These are phyloP conservation scores for Puccinia hordei DNA, from an alignment of 1,284 basidiomycete species.

Conservation along the genomic window DNA sequence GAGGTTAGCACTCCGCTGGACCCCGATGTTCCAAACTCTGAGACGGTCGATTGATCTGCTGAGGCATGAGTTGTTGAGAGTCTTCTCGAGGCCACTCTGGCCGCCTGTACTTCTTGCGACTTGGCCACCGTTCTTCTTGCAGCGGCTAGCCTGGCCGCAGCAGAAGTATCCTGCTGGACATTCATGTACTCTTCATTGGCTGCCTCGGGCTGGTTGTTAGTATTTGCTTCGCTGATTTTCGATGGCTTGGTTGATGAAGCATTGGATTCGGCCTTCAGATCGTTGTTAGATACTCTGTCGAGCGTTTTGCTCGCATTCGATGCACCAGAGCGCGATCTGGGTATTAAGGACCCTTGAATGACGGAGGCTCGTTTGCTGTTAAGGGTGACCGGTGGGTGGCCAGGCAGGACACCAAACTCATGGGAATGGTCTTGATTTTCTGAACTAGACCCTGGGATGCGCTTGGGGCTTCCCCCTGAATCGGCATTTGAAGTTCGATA, in stretches of 20 bases:
- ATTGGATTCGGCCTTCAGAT: conserved; percentile 38
- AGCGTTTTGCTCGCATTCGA: conserved; percentile 18
- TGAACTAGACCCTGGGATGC: background rate
- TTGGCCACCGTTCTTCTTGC: conserved; percentile 47
- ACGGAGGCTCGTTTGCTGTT: conserved; percentile 19
- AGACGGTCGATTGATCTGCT: conserved; percentile 23
- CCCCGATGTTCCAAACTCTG: conserved; percentile 23
- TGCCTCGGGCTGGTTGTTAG: background rate
- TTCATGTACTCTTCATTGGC: background rate
- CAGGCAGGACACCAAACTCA: conserved; percentile 18
- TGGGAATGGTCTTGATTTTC: conserved; percentile 14
- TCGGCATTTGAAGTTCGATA: background rate
- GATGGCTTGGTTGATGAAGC: background rate
- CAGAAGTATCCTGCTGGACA: conserved; percentile 13
- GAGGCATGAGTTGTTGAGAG: conserved; percentile 33
- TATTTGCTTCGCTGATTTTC: background rate
- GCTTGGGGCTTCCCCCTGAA: background rate
- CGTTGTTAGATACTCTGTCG: conserved; percentile 26
- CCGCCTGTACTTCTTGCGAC: conserved; percentile 40
- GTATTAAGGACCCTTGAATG: conserved; percentile 24
- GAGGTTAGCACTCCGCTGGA: conserved; percentile 31
- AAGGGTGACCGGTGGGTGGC: conserved; percentile 20
- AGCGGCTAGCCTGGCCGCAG: conserved; percentile 46
- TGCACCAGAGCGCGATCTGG: conserved; percentile 38
- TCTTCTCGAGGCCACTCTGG: conserved; percentile 36